A percentile compares a stretch with the other conserved stretches of the same genome.
Evolutionary conservation across 805 yeast species (phyloP).

Genomic region (Wickerhamiella galacta): DNA sequence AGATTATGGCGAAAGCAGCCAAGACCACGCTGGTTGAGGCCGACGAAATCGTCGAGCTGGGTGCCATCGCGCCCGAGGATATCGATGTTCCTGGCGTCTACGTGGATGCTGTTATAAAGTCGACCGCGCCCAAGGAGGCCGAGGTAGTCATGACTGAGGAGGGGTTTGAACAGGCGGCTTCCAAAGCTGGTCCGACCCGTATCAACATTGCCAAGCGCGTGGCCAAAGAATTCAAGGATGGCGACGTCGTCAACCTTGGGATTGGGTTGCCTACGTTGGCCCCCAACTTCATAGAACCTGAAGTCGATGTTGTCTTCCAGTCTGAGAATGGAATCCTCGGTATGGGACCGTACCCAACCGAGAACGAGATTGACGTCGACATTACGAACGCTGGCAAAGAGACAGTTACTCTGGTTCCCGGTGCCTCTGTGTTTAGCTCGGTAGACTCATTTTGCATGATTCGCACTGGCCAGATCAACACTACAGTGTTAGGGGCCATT

Average conservation of each 20-base stretch:
- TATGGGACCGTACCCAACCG: constrained; percentile 30
- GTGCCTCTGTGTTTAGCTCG: constrained; percentile 34
- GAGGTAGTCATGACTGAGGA: constrained; percentile 21
- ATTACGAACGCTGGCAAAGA: constrained; percentile 37
- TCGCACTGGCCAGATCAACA: constrained; percentile 29
- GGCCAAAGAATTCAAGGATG: constrained; percentile 30
- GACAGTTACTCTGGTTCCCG: constrained; percentile 30
- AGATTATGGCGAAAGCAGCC: constrained; percentile 31
- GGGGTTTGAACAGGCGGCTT: constrained; percentile 1
- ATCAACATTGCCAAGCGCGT: constrained; percentile 29
- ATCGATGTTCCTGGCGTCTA: constrained; percentile 33
- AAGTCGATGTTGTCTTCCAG: constrained; percentile 27
- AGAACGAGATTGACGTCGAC: constrained; percentile 32
- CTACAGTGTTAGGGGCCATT: constrained; percentile 33
- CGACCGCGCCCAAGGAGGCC: constrained; percentile 28
- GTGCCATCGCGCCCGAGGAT: constrained; percentile 29
- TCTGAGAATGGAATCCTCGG: constrained; percentile 36
- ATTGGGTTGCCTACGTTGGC: constrained; percentile 37
- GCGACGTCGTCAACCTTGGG: constrained; percentile 31
- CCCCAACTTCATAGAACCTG: constrained; percentile 26
- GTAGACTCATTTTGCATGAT: constrained; percentile 37
- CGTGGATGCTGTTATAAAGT: constrained; percentile 27
- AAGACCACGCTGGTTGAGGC: constrained; percentile 34
- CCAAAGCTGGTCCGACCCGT: constrained; percentile 10
- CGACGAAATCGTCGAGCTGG: constrained; percentile 32